phyloP scores from a whole-genome alignment of 805 yeast species.

The Myxozyma melibiosi region DNA sequence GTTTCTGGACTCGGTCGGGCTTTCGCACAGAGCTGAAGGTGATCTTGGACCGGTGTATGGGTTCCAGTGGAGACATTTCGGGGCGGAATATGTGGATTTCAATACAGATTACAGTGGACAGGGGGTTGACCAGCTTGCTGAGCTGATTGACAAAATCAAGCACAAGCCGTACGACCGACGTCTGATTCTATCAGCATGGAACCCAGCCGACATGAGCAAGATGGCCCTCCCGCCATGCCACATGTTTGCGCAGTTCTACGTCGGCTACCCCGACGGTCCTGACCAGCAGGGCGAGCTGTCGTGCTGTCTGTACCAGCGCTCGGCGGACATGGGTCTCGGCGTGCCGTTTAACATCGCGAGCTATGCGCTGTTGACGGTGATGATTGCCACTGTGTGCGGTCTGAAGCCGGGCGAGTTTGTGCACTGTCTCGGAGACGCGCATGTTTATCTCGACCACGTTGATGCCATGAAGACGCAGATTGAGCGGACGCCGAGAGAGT shows the following conservation, averaged over 20 bases:
- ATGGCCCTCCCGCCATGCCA: conserved; percentile 99
- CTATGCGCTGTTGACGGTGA: conserved; percentile 84
- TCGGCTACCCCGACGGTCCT: conserved; percentile 65
- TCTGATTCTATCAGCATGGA: conserved; percentile 96
- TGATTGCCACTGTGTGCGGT: conserved; percentile 95
- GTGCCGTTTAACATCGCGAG: conserved; percentile 98
- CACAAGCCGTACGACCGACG: conserved; percentile 93
- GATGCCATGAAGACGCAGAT: conserved; percentile 86
- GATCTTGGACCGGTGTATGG: conserved; percentile 99
- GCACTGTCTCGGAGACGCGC: conserved; percentile 96
- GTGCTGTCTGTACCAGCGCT: conserved; percentile 90
- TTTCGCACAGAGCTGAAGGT: conserved; percentile 79
- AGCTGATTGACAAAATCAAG: conserved; percentile 75
- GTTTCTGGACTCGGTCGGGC: conserved; percentile 80
- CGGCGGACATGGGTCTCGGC: conserved; percentile 99
- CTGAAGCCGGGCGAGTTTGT: conserved; percentile 95
- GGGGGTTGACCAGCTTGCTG: conserved; percentile 88
- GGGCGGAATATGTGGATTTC: conserved; percentile 86
- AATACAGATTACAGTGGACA: conserved; percentile 83
- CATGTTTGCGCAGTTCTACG: conserved; percentile 93
- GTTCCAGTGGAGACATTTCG: conserved; percentile 99
- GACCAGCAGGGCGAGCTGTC: conserved; percentile 66
- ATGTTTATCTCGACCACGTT: conserved; percentile 89
- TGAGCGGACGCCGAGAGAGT: conserved; percentile 68
- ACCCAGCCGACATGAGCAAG: conserved; percentile 87